These are phyloP conservation scores for Sporothrix protearum DNA, from an alignment of 2,329 filamentous ascomycete genomes.

Conservation along the genomic window DNA sequence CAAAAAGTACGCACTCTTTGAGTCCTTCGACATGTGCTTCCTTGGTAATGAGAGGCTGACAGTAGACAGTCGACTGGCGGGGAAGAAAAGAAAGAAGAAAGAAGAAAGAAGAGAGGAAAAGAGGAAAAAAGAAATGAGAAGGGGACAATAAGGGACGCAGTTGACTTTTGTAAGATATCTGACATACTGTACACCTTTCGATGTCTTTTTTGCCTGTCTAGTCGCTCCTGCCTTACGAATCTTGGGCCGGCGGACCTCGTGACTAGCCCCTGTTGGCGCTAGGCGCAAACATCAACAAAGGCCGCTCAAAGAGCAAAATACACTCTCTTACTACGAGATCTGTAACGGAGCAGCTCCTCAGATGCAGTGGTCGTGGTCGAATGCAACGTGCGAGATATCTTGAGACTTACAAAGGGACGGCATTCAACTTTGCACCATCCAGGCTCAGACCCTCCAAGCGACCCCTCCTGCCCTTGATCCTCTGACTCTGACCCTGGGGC, in stretches of 20 bases:
- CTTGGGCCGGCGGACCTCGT: background rate
- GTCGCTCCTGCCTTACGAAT: background rate
- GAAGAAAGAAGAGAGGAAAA: too few species aligned
- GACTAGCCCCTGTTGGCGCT: slow-evolving; percentile 3
- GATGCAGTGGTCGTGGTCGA: background rate
- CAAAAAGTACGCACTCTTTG: background rate
- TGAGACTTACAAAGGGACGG: background rate
- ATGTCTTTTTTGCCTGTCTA: too few species aligned
- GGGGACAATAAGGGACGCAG: background rate
- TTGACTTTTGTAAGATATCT: background rate
- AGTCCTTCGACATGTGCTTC: background rate
- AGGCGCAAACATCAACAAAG: background rate
- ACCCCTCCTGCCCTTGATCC: background rate
- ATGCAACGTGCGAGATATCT: background rate
- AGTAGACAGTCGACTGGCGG: background rate
- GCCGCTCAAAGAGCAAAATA: background rate
- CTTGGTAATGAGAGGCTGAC: background rate
- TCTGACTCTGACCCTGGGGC: background rate
- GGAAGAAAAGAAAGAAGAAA: background rate
- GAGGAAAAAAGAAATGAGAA: background rate
- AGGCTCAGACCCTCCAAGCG: background rate
- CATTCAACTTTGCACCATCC: background rate
- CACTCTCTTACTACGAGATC: background rate
- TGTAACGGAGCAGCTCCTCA: background rate
- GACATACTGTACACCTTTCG: background rate